Evolutionary conservation across 371 early-diverging fungal species (phyloP).

Genomic region (Mortierella sp.): DNA sequence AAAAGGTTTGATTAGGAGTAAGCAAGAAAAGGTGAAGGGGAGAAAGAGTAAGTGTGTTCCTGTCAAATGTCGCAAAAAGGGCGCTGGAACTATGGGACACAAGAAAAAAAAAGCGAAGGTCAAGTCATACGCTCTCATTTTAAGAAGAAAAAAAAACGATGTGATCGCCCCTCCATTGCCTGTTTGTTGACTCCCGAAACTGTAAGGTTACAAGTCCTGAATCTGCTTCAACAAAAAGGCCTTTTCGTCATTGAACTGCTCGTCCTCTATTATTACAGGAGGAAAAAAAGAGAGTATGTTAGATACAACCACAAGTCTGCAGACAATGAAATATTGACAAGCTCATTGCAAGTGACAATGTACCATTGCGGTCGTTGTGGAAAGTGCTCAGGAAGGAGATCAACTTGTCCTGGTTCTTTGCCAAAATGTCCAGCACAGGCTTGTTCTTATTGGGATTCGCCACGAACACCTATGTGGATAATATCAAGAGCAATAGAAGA

Average conservation of each 20-base stretch:
- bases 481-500: not conserved
- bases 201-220: slow-evolving; percentile 62
- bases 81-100: not conserved
- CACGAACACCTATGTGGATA: slow-evolving; percentile 86
- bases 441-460: slow-evolving; percentile 98
- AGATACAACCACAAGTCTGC: not conserved
- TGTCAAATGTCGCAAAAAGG: not conserved
- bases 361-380: slow-evolving; percentile 95
- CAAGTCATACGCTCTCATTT: not conserved
- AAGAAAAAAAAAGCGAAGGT: not conserved
- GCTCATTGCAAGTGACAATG: not conserved
- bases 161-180: not conserved
- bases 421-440: slow-evolving; percentile 91
- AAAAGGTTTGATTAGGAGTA: not conserved
- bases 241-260: slow-evolving; percentile 99
- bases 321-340: not conserved
- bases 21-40: not conserved
- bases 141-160: not conserved
- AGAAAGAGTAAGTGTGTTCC: not conserved
- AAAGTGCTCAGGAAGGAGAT: slow-evolving; percentile 90
- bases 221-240: slow-evolving; percentile 95
- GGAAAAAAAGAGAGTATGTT: not conserved
- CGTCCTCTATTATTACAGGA: slow-evolving; percentile 80
- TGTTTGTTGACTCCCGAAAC: not conserved
- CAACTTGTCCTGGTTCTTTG: slow-evolving; percentile 94